phyloP scores from a whole-genome alignment of 2,329 filamentous ascomycete species.

The Colletotrichum sp. region DNA sequence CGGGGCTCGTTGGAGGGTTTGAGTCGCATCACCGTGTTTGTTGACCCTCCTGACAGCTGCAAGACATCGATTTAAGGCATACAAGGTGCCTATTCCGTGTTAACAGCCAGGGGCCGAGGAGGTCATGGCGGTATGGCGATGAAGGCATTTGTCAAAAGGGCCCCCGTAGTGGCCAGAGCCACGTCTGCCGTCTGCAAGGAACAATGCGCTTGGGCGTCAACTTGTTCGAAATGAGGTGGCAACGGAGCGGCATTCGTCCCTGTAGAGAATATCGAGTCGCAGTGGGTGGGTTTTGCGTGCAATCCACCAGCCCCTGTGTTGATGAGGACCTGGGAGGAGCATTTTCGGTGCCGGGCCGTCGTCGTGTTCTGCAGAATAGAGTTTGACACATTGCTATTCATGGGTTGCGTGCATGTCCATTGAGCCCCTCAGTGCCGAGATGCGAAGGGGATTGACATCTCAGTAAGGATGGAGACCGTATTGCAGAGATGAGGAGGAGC shows the following conservation, averaged over 20 bases:
- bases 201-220: background rate
- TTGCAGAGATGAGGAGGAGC: background rate
- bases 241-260: background rate
- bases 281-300: background rate
- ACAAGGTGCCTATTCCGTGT: background rate
- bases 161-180: background rate
- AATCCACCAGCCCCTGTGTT: background rate
- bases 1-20: background rate
- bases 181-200: background rate
- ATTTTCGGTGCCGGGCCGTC: background rate
- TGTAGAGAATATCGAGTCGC: background rate
- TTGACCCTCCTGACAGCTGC: slow-evolving; percentile 15
- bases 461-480: background rate
- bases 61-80: slow-evolving; percentile 9
- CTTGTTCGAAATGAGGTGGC: background rate
- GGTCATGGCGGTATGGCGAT: background rate
- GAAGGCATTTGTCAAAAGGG: background rate
- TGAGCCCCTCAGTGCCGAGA: background rate
- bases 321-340: background rate
- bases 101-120: background rate
- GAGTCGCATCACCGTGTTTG: slow-evolving; percentile 1
- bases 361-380: background rate
- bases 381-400: background rate
- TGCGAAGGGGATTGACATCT: background rate
- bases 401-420: background rate